Evolutionary conservation across 192 early-diverging fungal genomes (phyloP).

Genomic region (Backusella psychrophila): DNA sequence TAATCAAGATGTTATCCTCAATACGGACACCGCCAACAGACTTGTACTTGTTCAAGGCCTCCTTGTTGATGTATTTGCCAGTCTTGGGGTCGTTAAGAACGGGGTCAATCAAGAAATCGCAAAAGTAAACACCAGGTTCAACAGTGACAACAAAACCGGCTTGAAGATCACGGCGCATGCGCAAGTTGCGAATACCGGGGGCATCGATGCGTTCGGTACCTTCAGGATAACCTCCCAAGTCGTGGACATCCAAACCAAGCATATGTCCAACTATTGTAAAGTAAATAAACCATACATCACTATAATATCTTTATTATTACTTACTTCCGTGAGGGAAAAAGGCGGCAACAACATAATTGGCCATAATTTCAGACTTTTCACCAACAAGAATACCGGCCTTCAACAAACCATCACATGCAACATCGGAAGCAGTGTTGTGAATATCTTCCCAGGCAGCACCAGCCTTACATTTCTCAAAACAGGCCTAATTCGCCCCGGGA

Average conservation of each 20-base stretch:
- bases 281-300: not conserved
- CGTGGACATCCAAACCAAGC: slow-evolving; percentile 90
- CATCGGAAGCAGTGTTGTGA: slow-evolving; percentile 64
- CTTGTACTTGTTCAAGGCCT: slow-evolving; percentile 63
- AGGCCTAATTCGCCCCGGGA: slow-evolving; percentile 38
- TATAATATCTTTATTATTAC: too few species aligned
- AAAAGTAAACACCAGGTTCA: slow-evolving; percentile 95
- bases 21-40: slow-evolving; percentile 91
- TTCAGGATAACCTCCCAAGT: slow-evolving; percentile 83
- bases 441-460: slow-evolving; percentile 87
- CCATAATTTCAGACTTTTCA: slow-evolving; percentile 55
- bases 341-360: slow-evolving; percentile 67
- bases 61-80: slow-evolving; percentile 64
- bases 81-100: slow-evolving; percentile 56
- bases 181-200: slow-evolving; percentile 73
- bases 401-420: slow-evolving; percentile 67
- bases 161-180: slow-evolving; percentile 71
- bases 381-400: slow-evolving; percentile 74
- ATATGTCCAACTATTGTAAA: slow-evolving; percentile 59
- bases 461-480: slow-evolving; percentile 60
- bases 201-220: slow-evolving; percentile 69
- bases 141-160: slow-evolving; percentile 88
- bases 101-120: slow-evolving; percentile 70
- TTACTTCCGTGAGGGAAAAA: slow-evolving; percentile 90
- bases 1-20: slow-evolving; percentile 87